Evolutionary conservation across 2,329 filamentous ascomycete genomes (phyloP).

Genomic region (Apiospora saccharicola): DNA sequence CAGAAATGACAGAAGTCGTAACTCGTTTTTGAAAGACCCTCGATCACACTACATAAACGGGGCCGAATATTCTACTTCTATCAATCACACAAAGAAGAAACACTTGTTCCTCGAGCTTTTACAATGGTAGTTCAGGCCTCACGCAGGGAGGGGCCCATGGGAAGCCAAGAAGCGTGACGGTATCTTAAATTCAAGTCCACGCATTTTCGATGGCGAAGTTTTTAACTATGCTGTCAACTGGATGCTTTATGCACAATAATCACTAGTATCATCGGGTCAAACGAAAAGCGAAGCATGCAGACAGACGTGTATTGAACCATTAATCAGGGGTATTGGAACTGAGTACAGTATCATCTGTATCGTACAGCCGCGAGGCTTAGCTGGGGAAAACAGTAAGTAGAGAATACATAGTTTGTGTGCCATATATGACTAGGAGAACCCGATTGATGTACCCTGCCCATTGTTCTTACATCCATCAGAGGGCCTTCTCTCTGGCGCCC

Average conservation of each 20-base stretch:
- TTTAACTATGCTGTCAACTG: not conserved
- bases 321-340: not conserved
- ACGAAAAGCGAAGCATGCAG: not conserved
- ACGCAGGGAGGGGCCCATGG: not conserved
- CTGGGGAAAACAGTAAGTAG: not conserved
- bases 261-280: not conserved
- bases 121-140: not conserved
- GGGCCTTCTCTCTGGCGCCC: conserved; percentile 59
- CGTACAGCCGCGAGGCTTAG: not conserved
- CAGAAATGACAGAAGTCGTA: not conserved
- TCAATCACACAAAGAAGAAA: not conserved
- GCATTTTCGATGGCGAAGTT: not conserved
- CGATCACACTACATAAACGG: not conserved
- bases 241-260: not conserved
- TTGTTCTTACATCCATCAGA: conserved; percentile 39
- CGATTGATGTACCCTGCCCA: not conserved
- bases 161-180: not conserved
- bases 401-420: not conserved
- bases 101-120: not conserved
- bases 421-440: not conserved
- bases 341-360: not conserved
- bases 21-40: not conserved
- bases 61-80: not conserved
- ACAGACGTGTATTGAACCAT: not conserved
- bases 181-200: not conserved